Conservation (phyloP, 352 stramenopile species). For the Globisporangium recalcitrans region DNA sequence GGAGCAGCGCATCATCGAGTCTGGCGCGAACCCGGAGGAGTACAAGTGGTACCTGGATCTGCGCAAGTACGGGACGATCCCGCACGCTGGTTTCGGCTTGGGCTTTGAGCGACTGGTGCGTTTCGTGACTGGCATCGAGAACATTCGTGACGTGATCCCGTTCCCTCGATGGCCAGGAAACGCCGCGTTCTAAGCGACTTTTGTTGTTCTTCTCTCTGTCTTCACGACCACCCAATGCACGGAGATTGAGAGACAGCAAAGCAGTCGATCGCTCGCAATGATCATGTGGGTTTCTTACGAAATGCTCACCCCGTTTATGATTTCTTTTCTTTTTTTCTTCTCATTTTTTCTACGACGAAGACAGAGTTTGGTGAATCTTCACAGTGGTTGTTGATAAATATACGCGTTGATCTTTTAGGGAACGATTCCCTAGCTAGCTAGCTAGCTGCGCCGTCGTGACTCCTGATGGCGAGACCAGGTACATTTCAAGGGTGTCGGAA, state of each 20-base stretch:
- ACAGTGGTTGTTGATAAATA: conserved; percentile 5
- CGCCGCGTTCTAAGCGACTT: conserved; percentile 77
- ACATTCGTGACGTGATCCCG: conserved; percentile 98
- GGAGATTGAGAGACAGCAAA: not conserved
- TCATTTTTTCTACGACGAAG: not conserved
- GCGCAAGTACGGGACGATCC: conserved; percentile 94
- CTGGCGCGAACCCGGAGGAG: conserved; percentile 70
- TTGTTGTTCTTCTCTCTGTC: not conserved
- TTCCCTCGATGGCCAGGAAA: conserved; percentile 95
- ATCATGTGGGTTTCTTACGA: not conserved
- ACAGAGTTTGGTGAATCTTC: not conserved
- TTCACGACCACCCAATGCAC: not conserved
- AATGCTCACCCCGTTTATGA: not conserved
- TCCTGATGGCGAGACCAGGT: too few species aligned
- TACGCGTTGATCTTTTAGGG: not conserved
- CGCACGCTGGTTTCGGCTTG: conserved; percentile 96
- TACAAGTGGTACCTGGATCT: conserved; percentile 99
- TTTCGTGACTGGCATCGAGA: conserved; percentile 97
- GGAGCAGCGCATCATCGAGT: conserved; percentile 59
- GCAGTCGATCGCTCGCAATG: not conserved
- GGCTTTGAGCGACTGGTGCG: conserved; percentile 98
- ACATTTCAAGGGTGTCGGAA: conserved; percentile 70
- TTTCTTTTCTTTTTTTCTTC: too few species aligned
- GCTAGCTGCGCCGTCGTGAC: too few species aligned
- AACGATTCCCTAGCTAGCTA: not conserved